Conservation (phyloP, 306 rosid species). For the Myrica gale region DNA sequence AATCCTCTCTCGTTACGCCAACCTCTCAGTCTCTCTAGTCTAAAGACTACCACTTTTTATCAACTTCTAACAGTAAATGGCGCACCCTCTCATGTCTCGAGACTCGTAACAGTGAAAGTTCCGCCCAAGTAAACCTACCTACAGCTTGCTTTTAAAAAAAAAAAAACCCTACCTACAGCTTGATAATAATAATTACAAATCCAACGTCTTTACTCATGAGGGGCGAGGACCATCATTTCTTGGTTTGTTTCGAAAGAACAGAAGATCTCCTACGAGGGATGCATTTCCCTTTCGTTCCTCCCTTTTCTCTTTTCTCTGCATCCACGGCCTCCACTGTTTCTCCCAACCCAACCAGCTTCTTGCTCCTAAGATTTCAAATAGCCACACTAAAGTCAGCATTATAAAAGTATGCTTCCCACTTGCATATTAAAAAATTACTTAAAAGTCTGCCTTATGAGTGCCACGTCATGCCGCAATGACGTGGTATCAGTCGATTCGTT, state of each 20-base stretch:
- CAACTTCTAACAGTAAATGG: neutral
- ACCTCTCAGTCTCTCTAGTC: too few relatives aligned
- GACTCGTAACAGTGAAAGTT: neutral
- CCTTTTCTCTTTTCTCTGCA: constrained; percentile 33
- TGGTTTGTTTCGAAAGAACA: constrained; percentile 39
- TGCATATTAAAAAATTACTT: too few relatives aligned
- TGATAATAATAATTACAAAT: neutral
- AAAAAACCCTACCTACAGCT: neutral
- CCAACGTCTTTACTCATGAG: neutral
- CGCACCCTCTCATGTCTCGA: neutral
- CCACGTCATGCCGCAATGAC: neutral
- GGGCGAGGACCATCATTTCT: constrained; percentile 32
- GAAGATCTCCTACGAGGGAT: constrained; percentile 57
- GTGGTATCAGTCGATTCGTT: neutral
- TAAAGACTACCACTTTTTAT: neutral
- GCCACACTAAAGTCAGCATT: too few relatives aligned
- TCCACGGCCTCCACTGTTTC: constrained; percentile 29
- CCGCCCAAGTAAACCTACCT: neutral
- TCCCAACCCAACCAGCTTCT: constrained; percentile 41
- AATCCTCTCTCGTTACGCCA: neutral
- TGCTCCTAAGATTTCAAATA: constrained; percentile 34
- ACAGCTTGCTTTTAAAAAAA: too few relatives aligned
- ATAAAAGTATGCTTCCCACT: too few relatives aligned
- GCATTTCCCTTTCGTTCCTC: constrained; percentile 47
- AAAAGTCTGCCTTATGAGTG: too few relatives aligned